Evolutionary conservation across 352 stramenopile genomes (phyloP), one percentile per base, ranked within the genome.

Genomic region (Pythium brachiatum): DNA sequence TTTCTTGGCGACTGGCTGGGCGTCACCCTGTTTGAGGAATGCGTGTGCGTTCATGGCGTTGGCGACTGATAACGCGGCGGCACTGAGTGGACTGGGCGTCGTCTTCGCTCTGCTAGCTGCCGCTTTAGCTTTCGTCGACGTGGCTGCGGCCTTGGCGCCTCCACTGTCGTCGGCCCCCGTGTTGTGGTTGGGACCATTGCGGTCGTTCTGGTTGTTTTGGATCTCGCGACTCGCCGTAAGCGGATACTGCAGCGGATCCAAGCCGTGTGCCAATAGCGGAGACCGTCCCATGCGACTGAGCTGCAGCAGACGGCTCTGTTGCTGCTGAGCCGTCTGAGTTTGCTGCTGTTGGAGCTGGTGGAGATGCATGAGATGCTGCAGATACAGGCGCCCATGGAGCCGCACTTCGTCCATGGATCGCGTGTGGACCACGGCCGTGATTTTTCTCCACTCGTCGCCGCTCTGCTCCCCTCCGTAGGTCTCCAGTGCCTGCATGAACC

Each of bases 401-500:
- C 69, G 76, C 51, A 90, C 83, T 50, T 95, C 87, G 12, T 78
- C 73, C 25, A 90, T 65, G 16, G 79, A 81, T 25, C 83, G 76
- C 26, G 86, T 88, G 32, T 78, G 76, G 11, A 95, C 84, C 51
- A 80, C 93, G 5, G 71, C 74, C 5, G 83, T 66, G 66, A 95
- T 95, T 48, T 83, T 76, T 21, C 61, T 69, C 85, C 87, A 94
- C 51, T 83, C 83, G 61, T 88, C 72, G 21, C 78, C 79, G 12
- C 60, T 88, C 13, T 60, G 57, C 43, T 77, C 64, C 9, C 64
- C 69, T 1, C 85, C 87, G 53, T 83, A 91, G 13, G 75, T 63
- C 62, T 95, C 87, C 8, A 95, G 72, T 15, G 80, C 86, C 57
- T 91, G 80, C 68, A 95, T 84, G 72, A 95, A 94, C 13, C 86